A percentile compares a stretch with the other conserved stretches of the same genome.
Conservation (phyloP, 495 filamentous ascomycete species). For the Ascodesmis nigricans region DNA sequence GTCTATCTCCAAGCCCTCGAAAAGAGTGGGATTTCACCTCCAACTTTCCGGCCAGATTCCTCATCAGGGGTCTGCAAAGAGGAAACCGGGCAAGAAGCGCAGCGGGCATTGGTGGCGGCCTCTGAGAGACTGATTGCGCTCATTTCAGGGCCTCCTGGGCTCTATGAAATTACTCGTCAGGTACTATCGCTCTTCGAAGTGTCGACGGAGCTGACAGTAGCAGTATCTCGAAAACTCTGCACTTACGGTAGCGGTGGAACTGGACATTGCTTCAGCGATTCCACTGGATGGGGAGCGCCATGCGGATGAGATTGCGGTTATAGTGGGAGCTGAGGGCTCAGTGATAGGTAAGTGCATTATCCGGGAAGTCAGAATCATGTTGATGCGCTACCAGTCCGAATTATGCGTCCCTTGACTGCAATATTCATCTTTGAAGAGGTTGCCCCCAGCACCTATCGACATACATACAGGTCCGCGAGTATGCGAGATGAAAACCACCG, state of each 20-base stretch:
- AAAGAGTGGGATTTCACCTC: background rate
- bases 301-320: background rate
- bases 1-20: background rate
- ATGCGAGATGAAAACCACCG: background rate
- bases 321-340: background rate
- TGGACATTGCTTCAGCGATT: background rate
- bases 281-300: background rate
- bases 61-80: background rate
- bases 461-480: background rate
- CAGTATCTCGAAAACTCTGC: background rate
- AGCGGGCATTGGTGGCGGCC: background rate
- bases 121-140: background rate
- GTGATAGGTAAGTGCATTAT: background rate
- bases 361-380: background rate
- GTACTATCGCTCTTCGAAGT: background rate
- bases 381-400: background rate
- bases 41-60: background rate
- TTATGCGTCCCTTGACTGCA: conserved; percentile 1
- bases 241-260: background rate
- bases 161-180: background rate
- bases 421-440: conserved; percentile 2
- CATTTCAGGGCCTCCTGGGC: conserved; percentile 1
- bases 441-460: background rate
- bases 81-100: background rate
- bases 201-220: no score